phyloP scores from a whole-genome alignment of 1,284 basidiomycete genomes.

The Gomphus bonarii region DNA sequence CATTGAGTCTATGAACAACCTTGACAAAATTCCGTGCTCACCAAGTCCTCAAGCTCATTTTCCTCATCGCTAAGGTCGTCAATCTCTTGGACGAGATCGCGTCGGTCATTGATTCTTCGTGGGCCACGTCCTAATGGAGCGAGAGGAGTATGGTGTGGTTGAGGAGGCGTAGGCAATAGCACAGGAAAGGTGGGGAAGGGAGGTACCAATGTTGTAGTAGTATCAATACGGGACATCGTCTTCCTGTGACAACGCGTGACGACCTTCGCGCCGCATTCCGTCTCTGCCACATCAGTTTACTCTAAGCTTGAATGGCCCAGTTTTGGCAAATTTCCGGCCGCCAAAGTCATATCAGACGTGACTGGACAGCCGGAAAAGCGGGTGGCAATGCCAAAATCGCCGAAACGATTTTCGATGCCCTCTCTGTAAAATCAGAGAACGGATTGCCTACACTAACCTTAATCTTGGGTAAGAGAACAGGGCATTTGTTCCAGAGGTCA shows the following conservation, averaged over 20 bases:
- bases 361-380: not conserved
- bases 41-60: constrained; percentile 63
- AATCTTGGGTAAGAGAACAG: not conserved
- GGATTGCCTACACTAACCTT: not conserved
- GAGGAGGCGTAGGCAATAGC: constrained; percentile 55
- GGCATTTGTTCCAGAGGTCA: not conserved
- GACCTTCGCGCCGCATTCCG: no score
- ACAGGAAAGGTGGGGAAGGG: constrained; percentile 48
- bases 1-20: not conserved
- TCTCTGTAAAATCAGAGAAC: not conserved
- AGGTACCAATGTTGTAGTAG: constrained; percentile 57
- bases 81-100: constrained; percentile 69
- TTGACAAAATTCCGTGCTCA: constrained; percentile 23
- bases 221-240: not conserved
- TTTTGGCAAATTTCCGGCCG: constrained; percentile 5
- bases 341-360: not conserved
- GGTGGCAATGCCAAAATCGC: not conserved
- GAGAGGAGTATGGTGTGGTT: constrained; percentile 54
- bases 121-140: constrained; percentile 35
- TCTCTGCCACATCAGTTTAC: no score
- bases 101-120: constrained; percentile 44
- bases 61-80: constrained; percentile 83
- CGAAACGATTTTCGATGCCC: not conserved
- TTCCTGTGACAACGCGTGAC: no score
- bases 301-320: not conserved